Evolutionary conservation across 345 rosid species (phyloP), one percentile per base, ranked within the genome.

Genomic region (Leavenworthia alabamica): DNA sequence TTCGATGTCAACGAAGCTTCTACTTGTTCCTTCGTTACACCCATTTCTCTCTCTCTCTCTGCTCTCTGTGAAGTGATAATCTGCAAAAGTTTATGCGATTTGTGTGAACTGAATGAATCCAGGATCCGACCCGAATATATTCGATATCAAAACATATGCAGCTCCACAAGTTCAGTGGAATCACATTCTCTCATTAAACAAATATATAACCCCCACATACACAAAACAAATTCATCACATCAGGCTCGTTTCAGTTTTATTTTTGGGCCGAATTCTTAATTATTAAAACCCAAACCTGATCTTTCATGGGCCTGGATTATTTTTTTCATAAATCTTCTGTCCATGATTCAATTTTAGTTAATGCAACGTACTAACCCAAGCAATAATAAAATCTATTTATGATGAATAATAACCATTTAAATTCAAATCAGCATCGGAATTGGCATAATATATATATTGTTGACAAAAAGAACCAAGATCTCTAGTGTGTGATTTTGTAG

Each of bases 11-110:
- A 45, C 2, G 89, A 75, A 39, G 89, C 80, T 68, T 82, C 85
- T 26, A 87, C 85, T 77, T 80, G 83, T 43, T 85, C 97, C 77
- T 87, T 87, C 0, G 87, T 83, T 45, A 85, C 85, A 27, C 91
- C 94, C 93, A 87, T 88, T 55, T 66, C 22, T 20, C 22, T 20
- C 22, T 20, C 56, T 14, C 56, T 57, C 57, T 67, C 46, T 49
- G 46, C 39, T 28, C 3, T 26, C 10, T 9, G 29, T 35, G 56
- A 6, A 53, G 19, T 11, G 0, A 5, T 63, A 5, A 14, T 11
- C 15, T 54, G 28, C 6, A 2, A 47, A 35, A 45, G 37, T 47
- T 44, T 56, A 11, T 4, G 13, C 11, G 39, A 0, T 11, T 33
- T n/a, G 39, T 15, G 37, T 44, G 40, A 50, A 12, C 58, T 39